Evolutionary conservation across 75 land plant genomes (phyloP).

Genomic region (Pinus tabuliformis): DNA sequence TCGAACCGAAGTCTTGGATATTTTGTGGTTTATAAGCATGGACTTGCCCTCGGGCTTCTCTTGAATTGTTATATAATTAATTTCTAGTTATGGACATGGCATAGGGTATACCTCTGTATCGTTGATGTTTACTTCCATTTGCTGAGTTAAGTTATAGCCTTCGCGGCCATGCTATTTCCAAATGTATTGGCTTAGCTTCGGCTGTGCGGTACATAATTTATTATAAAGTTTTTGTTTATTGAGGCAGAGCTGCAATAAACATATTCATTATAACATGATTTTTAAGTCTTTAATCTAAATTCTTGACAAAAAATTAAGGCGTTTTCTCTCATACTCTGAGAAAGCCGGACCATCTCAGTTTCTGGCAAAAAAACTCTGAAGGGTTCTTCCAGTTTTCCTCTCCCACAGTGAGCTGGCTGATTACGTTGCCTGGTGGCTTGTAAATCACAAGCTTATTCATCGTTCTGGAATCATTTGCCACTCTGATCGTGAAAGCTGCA

Average conservation of each 20-base stretch:
- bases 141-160: no score
- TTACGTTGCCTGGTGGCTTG: constrained; percentile 32
- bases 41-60: no score
- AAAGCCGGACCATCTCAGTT: constrained; percentile 19
- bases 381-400: constrained; percentile 23
- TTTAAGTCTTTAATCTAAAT: not conserved
- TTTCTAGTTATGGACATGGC: no score
- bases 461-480: constrained; percentile 23
- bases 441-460: constrained; percentile 20
- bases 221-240: no score
- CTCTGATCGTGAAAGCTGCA: constrained; percentile 31
- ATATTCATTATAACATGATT: not conserved
- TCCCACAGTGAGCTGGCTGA: constrained; percentile 37
- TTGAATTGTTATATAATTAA: no score
- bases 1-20: no score
- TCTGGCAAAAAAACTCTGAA: constrained; percentile 23
- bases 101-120: no score
- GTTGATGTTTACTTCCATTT: no score
- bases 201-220: no score
- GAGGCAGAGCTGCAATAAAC: constrained; percentile 21
- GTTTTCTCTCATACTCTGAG: constrained; percentile 18
- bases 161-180: no score
- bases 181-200: no score
- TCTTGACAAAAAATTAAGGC: not conserved
- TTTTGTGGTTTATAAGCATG: no score